A percentile compares a stretch with the other conserved stretches of the same genome.
Evolutionary conservation across 164 flowering plant genomes (phyloP).

Genomic region (Chloranthus sessilifolius): DNA sequence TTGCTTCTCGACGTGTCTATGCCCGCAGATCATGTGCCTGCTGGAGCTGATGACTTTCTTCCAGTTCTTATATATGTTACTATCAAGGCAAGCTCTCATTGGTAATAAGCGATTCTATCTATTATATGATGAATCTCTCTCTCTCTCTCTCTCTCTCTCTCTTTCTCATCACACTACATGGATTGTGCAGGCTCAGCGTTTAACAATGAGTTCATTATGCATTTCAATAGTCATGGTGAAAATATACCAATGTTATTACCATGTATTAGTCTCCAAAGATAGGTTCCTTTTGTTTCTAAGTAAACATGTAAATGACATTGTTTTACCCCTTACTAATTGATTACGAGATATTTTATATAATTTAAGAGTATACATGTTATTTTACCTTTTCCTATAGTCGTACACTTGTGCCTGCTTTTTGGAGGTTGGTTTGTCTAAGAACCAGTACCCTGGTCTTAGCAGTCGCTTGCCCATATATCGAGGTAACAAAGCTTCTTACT

Average conservation of each 20-base stretch:
- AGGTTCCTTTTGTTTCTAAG: too few relatives aligned
- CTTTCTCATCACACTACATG: background rate
- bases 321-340: too few relatives aligned
- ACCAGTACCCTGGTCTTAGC: too few relatives aligned
- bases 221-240: background rate
- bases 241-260: background rate
- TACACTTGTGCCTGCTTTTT: too few relatives aligned
- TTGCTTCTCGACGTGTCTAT: slow-evolving; percentile 41
- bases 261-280: too few relatives aligned
- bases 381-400: too few relatives aligned
- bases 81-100: slow-evolving; percentile 61
- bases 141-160: slow-evolving; percentile 2
- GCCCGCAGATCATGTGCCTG: slow-evolving; percentile 26
- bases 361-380: too few relatives aligned
- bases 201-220: background rate
- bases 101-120: slow-evolving; percentile 37
- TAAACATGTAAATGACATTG: too few relatives aligned
- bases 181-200: background rate
- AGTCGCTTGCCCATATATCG: too few relatives aligned
- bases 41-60: slow-evolving; percentile 59
- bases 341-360: too few relatives aligned
- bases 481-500: too few relatives aligned
- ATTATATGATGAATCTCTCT: background rate
- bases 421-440: too few relatives aligned
- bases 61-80: slow-evolving; percentile 53